A percentile compares a stretch with the other conserved stretches of the same genome.
Evolutionary conservation across 768 basidiomycete species (phyloP).

Genomic region (Auricularia heimuer): DNA sequence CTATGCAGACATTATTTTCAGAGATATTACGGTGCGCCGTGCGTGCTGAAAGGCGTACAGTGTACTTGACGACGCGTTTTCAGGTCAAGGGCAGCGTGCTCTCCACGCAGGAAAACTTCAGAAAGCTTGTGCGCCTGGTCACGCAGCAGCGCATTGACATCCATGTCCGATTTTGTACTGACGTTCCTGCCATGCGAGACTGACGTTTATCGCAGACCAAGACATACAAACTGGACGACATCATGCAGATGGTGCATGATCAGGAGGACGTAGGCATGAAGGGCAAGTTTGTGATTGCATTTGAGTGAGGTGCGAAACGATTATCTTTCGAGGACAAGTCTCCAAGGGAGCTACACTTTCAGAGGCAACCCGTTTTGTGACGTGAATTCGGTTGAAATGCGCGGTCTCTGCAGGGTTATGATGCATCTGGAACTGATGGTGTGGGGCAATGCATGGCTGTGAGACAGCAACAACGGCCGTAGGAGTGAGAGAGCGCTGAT

Average conservation of each 20-base stretch:
- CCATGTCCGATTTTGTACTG: neutral
- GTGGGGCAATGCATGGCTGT: too few species aligned
- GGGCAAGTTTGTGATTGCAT: slow-evolving; percentile 3
- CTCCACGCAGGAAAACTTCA: neutral
- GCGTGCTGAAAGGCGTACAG: neutral
- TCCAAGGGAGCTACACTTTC: too few species aligned
- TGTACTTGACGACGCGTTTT: neutral
- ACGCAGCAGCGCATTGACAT: neutral
- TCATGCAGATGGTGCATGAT: neutral
- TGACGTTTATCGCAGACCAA: neutral
- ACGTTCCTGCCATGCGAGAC: neutral
- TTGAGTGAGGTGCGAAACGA: neutral
- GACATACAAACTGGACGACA: neutral
- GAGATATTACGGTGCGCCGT: slow-evolving; percentile 3
- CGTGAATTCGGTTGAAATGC: too few species aligned
- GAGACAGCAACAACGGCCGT: too few species aligned
- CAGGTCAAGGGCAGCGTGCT: neutral
- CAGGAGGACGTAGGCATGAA: slow-evolving; percentile 2
- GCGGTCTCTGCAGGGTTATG: too few species aligned
- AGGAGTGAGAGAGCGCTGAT: too few species aligned
- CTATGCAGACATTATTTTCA: slow-evolving; percentile 6
- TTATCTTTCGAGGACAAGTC: too few species aligned
- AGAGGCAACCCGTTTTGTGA: too few species aligned
- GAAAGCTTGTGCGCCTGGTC: neutral
- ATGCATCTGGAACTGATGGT: too few species aligned